Evolutionary conservation across 176 grass and related monocot species (phyloP), one percentile per base, ranked within the genome.

Genomic region (Rhynchospora breviuscula): DNA sequence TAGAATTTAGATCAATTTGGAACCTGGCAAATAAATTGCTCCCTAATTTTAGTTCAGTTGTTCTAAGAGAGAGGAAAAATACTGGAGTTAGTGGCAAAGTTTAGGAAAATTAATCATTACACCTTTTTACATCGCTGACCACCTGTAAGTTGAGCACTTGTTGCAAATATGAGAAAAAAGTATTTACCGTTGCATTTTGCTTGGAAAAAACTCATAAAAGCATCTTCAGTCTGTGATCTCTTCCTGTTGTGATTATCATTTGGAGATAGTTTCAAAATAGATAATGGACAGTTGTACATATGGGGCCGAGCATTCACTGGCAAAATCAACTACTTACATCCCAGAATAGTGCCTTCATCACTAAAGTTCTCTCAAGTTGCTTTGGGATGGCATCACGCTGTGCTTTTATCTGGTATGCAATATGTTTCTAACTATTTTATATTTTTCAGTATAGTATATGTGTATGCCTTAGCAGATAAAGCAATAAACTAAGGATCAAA

Each of bases 331-430:
- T 79, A 89, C 29, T 83, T 84, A 23, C 85, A 91, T 63, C 95
- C 95, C 79, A 78, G n/a, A 60, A 33, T 67, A 59, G 56, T 83
- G 48, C 81, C 83, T 66, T 65, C 84, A 46, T 87, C 91, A 43
- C 81, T 65, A 74, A 71, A 59, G 81, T 68, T 94, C 74, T 93
- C 88, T 88, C 84, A 98, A 84, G 89, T 93, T 85, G 89, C 95
- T 79, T 82, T 98, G 78, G 95, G 95, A 88, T 98, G 95, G 95
- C 91, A 95, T 90, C 95, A 98, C 84, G 92, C 87, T 45, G 52
- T 98, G 87, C 46, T 95, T 88, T 77, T 91, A 82, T 84, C 92
- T 59, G 91, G 95, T 98, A 93, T 31, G 51, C 17, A 74, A 8
- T 88, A 63, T 51, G 9, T 3, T 68, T 1, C 19, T 82, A 53